These are phyloP conservation scores for Lentinus brumalis DNA, from an alignment of 768 basidiomycete species.

Conservation along the genomic window DNA sequence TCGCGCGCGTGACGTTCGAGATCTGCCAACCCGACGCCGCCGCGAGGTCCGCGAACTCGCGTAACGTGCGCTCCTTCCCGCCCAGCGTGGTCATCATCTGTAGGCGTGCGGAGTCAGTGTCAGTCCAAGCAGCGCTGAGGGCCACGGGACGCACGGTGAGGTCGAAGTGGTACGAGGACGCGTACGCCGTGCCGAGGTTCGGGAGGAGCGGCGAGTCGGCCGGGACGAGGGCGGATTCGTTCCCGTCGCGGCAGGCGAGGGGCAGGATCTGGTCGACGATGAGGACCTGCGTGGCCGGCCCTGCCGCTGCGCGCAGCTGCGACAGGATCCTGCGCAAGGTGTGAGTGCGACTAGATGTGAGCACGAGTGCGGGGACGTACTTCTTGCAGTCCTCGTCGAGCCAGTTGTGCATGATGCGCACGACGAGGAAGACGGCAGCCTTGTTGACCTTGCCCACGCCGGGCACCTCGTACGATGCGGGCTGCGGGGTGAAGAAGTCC, in stretches of 20 bases:
- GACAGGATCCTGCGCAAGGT: slow-evolving; percentile 7
- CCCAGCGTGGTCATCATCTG: slow-evolving; percentile 71
- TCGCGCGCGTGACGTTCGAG: slow-evolving; percentile 47
- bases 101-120: background rate
- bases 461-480: background rate
- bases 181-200: slow-evolving; percentile 9
- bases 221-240: slow-evolving; percentile 11
- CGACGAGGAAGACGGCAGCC: slow-evolving; percentile 8
- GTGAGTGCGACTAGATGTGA: too few relatives aligned
- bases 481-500: slow-evolving; percentile 12
- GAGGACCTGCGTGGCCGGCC: slow-evolving; percentile 8
- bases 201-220: slow-evolving; percentile 15
- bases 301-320: slow-evolving; percentile 2
- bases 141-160: background rate
- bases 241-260: slow-evolving; percentile 8
- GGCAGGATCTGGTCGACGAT: slow-evolving; percentile 17
- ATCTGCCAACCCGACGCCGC: slow-evolving; percentile 66
- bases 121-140: too few relatives aligned
- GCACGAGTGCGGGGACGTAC: background rate
- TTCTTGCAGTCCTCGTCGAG: background rate
- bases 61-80: slow-evolving; percentile 64
- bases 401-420: slow-evolving; percentile 17
- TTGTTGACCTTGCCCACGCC: slow-evolving; percentile 1
- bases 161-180: slow-evolving; percentile 9
- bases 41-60: slow-evolving; percentile 54